Conservation (phyloP, 495 filamentous ascomycete species). For the Neurospora sp. region DNA sequence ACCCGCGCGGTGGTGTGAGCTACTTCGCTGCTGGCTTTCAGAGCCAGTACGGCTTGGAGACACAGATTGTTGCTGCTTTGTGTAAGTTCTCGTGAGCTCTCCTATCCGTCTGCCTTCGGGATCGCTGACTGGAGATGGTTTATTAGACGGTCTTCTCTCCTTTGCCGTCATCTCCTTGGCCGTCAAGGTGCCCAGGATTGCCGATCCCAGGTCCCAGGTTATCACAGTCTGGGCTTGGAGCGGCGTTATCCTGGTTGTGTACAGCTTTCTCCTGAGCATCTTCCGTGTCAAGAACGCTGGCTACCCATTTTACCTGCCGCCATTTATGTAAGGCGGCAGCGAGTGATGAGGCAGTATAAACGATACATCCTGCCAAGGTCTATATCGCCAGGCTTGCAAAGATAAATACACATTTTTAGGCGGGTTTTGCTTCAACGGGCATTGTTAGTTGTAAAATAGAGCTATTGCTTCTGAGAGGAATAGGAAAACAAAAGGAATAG, state of each 20-base stretch:
- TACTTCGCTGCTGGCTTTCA: slow-evolving; percentile 94
- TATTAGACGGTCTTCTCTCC: slow-evolving; percentile 76
- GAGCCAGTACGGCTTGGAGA: slow-evolving; percentile 92
- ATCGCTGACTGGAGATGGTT: neutral
- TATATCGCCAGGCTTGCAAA: neutral
- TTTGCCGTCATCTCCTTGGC: slow-evolving; percentile 85
- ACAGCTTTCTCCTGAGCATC: slow-evolving; percentile 87
- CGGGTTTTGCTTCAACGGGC: neutral
- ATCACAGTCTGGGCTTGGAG: slow-evolving; percentile 77
- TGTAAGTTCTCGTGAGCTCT: slow-evolving; percentile 53
- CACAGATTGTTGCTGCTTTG: slow-evolving; percentile 88
- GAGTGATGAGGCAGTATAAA: neutral
- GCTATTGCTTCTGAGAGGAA: neutral
- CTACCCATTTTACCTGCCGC: slow-evolving; percentile 89
- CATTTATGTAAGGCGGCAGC: slow-evolving; percentile 47
- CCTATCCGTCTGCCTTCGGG: neutral
- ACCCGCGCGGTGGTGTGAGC: slow-evolving; percentile 74
- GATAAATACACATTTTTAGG: neutral
- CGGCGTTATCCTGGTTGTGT: slow-evolving; percentile 65
- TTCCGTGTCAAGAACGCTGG: slow-evolving; percentile 93
- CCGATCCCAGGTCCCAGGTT: slow-evolving; percentile 67
- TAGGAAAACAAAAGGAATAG: neutral
- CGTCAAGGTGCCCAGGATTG: slow-evolving; percentile 81
- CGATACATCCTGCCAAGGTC: neutral
- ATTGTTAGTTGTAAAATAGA: neutral